phyloP scores from a whole-genome alignment of 2,329 filamentous ascomycete species.

The Ophiosphaerella herpotricha region DNA sequence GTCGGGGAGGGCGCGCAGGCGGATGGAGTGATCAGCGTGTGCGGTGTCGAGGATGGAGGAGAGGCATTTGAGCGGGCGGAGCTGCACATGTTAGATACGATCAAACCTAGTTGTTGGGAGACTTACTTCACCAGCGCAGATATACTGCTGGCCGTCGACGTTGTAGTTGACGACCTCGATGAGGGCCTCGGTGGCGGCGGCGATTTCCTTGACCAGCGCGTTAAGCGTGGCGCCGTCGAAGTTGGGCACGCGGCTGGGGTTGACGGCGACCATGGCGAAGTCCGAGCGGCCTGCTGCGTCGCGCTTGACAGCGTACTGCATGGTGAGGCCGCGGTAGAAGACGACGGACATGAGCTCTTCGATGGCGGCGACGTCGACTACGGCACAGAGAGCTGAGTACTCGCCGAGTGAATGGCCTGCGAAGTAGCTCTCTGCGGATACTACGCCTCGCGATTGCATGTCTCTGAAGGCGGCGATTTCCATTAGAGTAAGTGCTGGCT shows the following conservation, averaged over 20 bases:
- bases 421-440: background rate
- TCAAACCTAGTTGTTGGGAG: background rate
- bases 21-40: no score
- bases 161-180: conserved; percentile 23
- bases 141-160: conserved; percentile 18
- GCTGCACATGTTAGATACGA: background rate
- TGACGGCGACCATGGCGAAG: conserved; percentile 18
- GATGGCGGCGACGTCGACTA: conserved; percentile 1
- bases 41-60: no score
- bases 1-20: no score
- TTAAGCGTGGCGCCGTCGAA: background rate
- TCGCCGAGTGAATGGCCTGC: conserved; percentile 1
- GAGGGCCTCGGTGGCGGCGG: background rate
- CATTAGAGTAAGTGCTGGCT: conserved; percentile 18
- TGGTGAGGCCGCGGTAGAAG: conserved; percentile 19
- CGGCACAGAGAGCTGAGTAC: background rate
- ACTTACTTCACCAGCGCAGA: conserved; percentile 36
- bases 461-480: conserved; percentile 8
- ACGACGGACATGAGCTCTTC: conserved; percentile 1
- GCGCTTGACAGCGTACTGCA: conserved; percentile 14
- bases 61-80: background rate
- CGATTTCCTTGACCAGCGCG: background rate
- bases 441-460: conserved; percentile 7
- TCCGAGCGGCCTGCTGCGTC: conserved; percentile 9
- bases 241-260: conserved; percentile 9